phyloP scores from a whole-genome alignment of 768 basidiomycete genomes.

The Agrocybe chaxingu region DNA sequence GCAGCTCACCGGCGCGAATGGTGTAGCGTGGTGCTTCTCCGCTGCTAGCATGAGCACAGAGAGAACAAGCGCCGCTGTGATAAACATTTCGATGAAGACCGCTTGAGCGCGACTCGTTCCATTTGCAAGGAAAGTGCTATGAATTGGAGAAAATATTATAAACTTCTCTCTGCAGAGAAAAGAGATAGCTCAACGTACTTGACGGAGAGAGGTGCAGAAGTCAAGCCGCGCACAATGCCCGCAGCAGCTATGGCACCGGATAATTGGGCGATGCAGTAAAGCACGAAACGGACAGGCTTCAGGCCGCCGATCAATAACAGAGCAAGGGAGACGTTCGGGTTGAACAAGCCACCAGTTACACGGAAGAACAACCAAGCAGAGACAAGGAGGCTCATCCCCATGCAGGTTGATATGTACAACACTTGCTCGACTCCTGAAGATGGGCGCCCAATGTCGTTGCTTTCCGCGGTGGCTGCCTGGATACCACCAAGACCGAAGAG shows the following conservation, averaged over 20 bases:
- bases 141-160: neutral
- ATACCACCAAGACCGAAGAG: conserved; percentile 64
- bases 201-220: conserved; percentile 50
- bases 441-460: conserved; percentile 15
- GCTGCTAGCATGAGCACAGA: conserved; percentile 73
- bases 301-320: conserved; percentile 57
- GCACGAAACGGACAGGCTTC: conserved; percentile 49
- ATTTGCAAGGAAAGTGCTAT: conserved; percentile 44
- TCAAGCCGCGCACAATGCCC: conserved; percentile 50
- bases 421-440: conserved; percentile 36
- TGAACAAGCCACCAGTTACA: conserved; percentile 61
- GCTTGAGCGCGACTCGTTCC: conserved; percentile 53
- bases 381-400: conserved; percentile 61
- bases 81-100: conserved; percentile 72
- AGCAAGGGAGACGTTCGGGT: conserved; percentile 59
- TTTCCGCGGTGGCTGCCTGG: conserved; percentile 48
- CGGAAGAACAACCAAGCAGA: conserved; percentile 70
- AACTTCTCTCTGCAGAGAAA: conserved; percentile 3
- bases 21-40: conserved; percentile 64
- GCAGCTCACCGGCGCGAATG: conserved; percentile 58
- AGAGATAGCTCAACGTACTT: conserved; percentile 37
- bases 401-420: conserved; percentile 55
- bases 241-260: conserved; percentile 58
- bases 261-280: conserved; percentile 63
- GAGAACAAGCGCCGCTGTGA: conserved; percentile 54